These are phyloP conservation scores for Pleurotus tuber-regium DNA, from an alignment of 768 basidiomycete genomes.

Conservation along the genomic window DNA sequence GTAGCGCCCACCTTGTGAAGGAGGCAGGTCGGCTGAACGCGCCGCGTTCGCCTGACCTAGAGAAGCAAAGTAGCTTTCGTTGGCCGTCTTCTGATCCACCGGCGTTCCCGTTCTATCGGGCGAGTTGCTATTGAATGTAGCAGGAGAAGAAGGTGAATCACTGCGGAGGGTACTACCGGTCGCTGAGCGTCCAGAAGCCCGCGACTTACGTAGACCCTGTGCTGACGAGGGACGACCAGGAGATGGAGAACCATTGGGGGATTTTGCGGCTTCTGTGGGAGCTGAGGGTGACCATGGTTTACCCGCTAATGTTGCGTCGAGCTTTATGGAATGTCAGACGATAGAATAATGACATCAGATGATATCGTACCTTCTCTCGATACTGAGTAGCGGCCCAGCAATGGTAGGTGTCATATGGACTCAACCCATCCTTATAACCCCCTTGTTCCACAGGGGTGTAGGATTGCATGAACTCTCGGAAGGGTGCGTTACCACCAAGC, in stretches of 20 bases:
- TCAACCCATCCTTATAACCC: conserved; percentile 63
- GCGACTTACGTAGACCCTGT: conserved; percentile 85
- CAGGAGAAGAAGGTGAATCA: conserved; percentile 51
- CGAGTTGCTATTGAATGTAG: conserved; percentile 44
- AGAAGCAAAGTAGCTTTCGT: conserved; percentile 83
- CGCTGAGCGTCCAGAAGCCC: conserved; percentile 60
- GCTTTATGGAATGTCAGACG: conserved; percentile 39
- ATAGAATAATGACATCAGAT: conserved; percentile 2
- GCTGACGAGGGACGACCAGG: conserved; percentile 69
- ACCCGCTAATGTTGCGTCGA: conserved; percentile 74
- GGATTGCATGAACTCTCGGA: conserved; percentile 72
- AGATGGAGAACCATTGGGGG: conserved; percentile 36
- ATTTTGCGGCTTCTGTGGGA: conserved; percentile 50
- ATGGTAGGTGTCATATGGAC: conserved; percentile 78
- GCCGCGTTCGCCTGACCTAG: conserved; percentile 81
- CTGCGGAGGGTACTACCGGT: conserved; percentile 46
- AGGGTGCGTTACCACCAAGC: conserved; percentile 87
- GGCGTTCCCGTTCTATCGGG: conserved; percentile 30
- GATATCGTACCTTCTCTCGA: conserved; percentile 73
- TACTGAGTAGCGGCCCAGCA: conserved; percentile 95
- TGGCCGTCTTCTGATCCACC: conserved; percentile 67
- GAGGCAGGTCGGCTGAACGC: conserved; percentile 78
- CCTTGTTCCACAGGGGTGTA: conserved; percentile 66
- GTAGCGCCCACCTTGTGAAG: conserved; percentile 92
- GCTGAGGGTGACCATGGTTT: conserved; percentile 76